These are phyloP conservation scores for Plasmodiophora brassicae DNA, from an alignment of 208 protist species.

Conservation along the genomic window DNA sequence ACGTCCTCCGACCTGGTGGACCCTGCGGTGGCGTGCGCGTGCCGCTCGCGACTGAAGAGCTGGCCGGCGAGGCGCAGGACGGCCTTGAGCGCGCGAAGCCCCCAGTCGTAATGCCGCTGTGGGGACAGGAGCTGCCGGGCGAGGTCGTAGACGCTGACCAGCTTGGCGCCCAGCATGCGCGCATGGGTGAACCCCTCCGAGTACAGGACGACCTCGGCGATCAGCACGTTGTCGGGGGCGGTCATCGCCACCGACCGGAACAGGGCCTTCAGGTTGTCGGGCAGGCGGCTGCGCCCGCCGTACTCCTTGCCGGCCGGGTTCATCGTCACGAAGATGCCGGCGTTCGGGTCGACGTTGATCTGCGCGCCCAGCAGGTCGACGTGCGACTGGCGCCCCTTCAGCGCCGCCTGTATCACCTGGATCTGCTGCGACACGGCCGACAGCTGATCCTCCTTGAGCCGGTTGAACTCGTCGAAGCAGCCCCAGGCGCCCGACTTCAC, in stretches of 20 bases:
- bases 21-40: not conserved
- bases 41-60: constrained; percentile 75
- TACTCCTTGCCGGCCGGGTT: constrained; percentile 97
- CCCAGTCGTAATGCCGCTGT: constrained; percentile 98
- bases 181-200: constrained; percentile 91
- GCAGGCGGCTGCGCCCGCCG: constrained; percentile 92
- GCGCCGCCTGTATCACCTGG: constrained; percentile 92
- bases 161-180: constrained; percentile 78
- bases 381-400: constrained; percentile 76
- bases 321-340: constrained; percentile 96
- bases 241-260: constrained; percentile 97
- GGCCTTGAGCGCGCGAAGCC: constrained; percentile 92
- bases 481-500: constrained; percentile 96
- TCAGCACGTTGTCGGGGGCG: constrained; percentile 91
- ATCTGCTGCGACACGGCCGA: constrained; percentile 97
- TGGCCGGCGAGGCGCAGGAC: constrained; percentile 76
- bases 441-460: constrained; percentile 93
- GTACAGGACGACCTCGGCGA: constrained; percentile 92
- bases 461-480: constrained; percentile 99
- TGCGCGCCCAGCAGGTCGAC: constrained; percentile 71
- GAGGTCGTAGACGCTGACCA: constrained; percentile 86
- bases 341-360: constrained; percentile 84
- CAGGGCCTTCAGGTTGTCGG: constrained; percentile 96
- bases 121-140: constrained; percentile 83
- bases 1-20: not conserved